A percentile compares a stretch with the other conserved stretches of the same genome.
phyloP scores from a whole-genome alignment of 2,329 filamentous ascomycete species.

The Diaporthe sp. region DNA sequence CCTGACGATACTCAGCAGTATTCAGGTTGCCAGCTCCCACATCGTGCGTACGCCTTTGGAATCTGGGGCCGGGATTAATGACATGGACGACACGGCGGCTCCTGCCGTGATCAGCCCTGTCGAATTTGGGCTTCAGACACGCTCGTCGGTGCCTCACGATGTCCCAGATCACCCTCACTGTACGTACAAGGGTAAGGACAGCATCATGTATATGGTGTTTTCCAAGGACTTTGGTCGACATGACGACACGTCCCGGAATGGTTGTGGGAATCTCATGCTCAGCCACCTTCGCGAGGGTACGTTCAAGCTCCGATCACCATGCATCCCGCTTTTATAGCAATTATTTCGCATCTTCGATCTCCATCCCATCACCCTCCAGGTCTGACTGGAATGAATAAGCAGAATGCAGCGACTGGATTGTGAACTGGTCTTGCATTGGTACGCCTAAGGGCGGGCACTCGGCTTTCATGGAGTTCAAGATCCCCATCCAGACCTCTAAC shows the following conservation, averaged over 20 bases:
- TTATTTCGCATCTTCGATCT: no score
- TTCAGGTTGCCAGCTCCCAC: not conserved
- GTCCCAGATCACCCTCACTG: not conserved
- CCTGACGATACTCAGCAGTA: not conserved
- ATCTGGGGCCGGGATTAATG: not conserved
- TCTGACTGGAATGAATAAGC: not conserved
- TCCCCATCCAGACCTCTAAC: not conserved
- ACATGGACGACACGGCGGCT: not conserved
- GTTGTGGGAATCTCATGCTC: not conserved
- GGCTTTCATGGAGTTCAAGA: conserved; percentile 10
- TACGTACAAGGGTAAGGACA: not conserved
- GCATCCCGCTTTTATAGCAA: not conserved
- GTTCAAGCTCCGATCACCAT: not conserved
- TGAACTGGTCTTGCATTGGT: not conserved
- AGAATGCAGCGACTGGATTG: conserved; percentile 2
- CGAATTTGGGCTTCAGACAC: not conserved
- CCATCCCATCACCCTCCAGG: no score
- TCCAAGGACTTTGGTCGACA: conserved; percentile 2
- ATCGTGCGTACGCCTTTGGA: not conserved
- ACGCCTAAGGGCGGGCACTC: conserved; percentile 16
- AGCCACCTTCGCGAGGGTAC: not conserved
- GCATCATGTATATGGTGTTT: not conserved
- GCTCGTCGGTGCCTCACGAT: not conserved
- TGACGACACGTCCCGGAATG: not conserved
- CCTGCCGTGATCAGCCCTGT: no score